These are phyloP conservation scores for Candida piceae DNA, from an alignment of 805 yeast genomes.

Conservation along the genomic window DNA sequence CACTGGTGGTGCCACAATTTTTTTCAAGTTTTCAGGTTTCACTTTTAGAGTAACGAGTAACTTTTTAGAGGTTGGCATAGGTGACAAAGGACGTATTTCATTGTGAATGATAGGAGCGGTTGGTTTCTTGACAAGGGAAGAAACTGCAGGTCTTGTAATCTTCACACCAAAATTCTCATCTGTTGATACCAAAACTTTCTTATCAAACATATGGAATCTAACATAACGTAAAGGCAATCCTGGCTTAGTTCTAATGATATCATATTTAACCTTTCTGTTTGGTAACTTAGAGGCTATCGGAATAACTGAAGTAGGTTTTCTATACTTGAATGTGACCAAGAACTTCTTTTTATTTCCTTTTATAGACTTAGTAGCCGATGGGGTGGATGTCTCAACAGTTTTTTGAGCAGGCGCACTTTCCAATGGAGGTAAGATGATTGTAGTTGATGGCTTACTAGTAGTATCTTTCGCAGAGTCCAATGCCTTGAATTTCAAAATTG, in stretches of 20 bases:
- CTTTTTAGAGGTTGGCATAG: no score
- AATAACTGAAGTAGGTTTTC: neutral
- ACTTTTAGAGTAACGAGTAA: slow-evolving; percentile 9
- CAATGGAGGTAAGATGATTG: no score
- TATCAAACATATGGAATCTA: slow-evolving; percentile 22
- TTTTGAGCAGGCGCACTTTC: no score
- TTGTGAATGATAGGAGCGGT: no score
- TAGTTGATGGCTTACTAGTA: no score
- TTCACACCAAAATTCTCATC: slow-evolving; percentile 25
- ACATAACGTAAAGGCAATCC: slow-evolving; percentile 32
- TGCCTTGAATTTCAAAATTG: slow-evolving; percentile 15
- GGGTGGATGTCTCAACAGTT: neutral
- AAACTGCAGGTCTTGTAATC: no score
- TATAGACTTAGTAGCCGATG: neutral
- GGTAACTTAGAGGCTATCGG: neutral
- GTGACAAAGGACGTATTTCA: no score
- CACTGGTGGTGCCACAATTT: neutral
- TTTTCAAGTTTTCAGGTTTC: slow-evolving; percentile 5
- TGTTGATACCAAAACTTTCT: slow-evolving; percentile 21
- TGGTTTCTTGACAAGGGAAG: no score
- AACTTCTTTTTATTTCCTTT: slow-evolving; percentile 6
- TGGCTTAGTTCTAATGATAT: slow-evolving; percentile 15
- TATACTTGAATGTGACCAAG: slow-evolving; percentile 15
- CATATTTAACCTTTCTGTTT: slow-evolving; percentile 16
- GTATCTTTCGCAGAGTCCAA: slow-evolving; percentile 7